Base-by-base conservation (phyloP, 1,284 basidiomycete species). In the Farysia itapuensis region DNA sequence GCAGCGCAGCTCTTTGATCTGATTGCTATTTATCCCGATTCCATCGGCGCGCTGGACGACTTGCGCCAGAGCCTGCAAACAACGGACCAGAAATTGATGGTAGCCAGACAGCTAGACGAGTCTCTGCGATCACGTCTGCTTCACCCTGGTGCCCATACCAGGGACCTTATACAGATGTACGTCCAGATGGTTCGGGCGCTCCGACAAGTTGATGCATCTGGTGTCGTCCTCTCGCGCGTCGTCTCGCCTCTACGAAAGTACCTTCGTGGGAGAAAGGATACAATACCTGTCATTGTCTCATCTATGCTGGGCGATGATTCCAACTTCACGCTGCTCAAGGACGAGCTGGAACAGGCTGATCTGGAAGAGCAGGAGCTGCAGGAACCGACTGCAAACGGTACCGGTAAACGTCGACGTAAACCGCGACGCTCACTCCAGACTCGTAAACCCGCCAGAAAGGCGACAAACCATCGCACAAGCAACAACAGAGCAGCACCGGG, bases 101-200 rank as follows among this genome's bases (percentile, higher is more conserved):
- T 93, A 4, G 86, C 90, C 1, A 81, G 81, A 40, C 80, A 83
- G 12, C 79, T 93, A 16, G 33, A 34, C 33, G 45, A 24, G 63
- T 92, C 90, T 28, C 57, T 56, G 20, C 37, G 48, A 30, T 45
- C 44, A 70, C 87, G 94, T 4, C 82, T 98, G 0, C 84, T 98
- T 12, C 94, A 98, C 74, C 95, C 95, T 0, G 95, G 93, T 8
- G 91, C 92, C 2, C 91, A 93, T 59, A 98, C 95, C 0, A 88
- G 88, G 66, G 85, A 90, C 61, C 93, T 98, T 52, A 81, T 98
- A 16, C 81, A 85, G 2, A 87, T 90, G 81, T 98, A 98, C 77
- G 89, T 97, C n/a, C 86, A 87, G 2, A 92, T 90, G 2, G 96
- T 99, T 70, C 86, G 88, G 57, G 91, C 89, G 67, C 79, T 98